phyloP scores from a whole-genome alignment of 306 rosid genomes.

The Lathyrus tuberosus region DNA sequence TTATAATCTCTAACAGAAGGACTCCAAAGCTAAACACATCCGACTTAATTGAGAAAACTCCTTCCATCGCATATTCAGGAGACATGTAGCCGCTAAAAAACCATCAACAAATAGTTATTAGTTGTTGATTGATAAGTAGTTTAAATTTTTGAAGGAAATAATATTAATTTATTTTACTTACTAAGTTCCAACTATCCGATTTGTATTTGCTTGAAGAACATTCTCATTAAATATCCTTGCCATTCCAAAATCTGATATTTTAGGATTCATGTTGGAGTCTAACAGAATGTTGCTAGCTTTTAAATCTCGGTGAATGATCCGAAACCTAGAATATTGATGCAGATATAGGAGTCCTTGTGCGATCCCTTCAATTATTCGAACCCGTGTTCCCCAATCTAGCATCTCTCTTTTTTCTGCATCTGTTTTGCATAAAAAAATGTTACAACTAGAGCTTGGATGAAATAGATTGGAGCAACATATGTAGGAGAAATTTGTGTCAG shows the following conservation, averaged over 20 bases:
- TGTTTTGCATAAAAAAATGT: not conserved
- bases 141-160: not conserved
- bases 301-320: constrained; percentile 43
- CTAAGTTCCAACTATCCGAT: constrained; percentile 46
- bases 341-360: constrained; percentile 49
- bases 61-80: constrained; percentile 43
- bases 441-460: not conserved
- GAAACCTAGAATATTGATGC: constrained; percentile 38
- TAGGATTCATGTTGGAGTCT: constrained; percentile 41
- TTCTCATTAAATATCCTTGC: constrained; percentile 38
- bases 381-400: constrained; percentile 41
- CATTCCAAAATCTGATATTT: constrained; percentile 52
- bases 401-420: constrained; percentile 28
- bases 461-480: not conserved
- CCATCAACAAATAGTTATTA: not conserved
- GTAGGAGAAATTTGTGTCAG: not conserved
- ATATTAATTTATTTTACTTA: constrained; percentile 23
- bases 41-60: constrained; percentile 37
- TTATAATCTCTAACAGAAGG: constrained; percentile 36
- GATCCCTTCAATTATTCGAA: constrained; percentile 39
- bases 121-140: not conserved
- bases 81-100: constrained; percentile 30
- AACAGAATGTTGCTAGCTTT: constrained; percentile 45
- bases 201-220: constrained; percentile 44
- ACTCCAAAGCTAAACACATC: constrained; percentile 48